Evolutionary conservation across 495 filamentous ascomycete genomes (phyloP).

Genomic region (Hypoxylon crocopeplum): DNA sequence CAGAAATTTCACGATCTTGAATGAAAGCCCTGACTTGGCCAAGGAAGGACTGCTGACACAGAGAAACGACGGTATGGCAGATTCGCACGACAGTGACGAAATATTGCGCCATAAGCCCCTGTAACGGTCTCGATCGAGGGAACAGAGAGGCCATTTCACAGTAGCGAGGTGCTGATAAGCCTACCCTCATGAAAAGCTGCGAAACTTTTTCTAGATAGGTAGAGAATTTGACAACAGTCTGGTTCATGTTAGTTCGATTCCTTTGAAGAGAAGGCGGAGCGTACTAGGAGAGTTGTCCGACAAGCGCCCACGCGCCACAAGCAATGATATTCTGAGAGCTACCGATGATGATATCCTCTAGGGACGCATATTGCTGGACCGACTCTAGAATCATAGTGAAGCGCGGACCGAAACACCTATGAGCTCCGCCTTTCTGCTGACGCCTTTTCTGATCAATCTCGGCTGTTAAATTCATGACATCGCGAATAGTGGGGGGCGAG

Average conservation of each 20-base stretch:
- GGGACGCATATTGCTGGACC: conserved; percentile 51
- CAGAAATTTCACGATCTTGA: conserved; percentile 36
- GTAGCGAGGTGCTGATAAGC: conserved; percentile 47
- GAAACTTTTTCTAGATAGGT: conserved; percentile 47
- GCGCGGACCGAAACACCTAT: conserved; percentile 50
- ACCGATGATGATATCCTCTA: conserved; percentile 53
- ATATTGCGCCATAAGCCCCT: conserved; percentile 41
- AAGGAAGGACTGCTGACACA: no score
- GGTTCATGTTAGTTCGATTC: no score
- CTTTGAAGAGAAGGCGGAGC: no score
- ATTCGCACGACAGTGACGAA: conserved; percentile 38
- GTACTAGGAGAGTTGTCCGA: no score
- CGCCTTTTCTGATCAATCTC: conserved; percentile 50
- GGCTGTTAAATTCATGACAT: conserved; percentile 53
- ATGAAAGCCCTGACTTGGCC: no score
- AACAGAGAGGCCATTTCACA: conserved; percentile 45
- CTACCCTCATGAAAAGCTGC: conserved; percentile 44
- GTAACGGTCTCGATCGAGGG: conserved; percentile 43
- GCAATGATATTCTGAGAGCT: conserved; percentile 55
- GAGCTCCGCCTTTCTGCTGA: conserved; percentile 6
- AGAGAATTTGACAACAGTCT: background rate
- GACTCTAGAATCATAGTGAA: conserved; percentile 51
- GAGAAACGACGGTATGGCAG: no score
- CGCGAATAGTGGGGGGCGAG: conserved; percentile 40
- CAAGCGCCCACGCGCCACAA: conserved; percentile 53